Evolutionary conservation across 2,329 filamentous ascomycete genomes (phyloP).

Genomic region (Pseudogymnoascus sp.): DNA sequence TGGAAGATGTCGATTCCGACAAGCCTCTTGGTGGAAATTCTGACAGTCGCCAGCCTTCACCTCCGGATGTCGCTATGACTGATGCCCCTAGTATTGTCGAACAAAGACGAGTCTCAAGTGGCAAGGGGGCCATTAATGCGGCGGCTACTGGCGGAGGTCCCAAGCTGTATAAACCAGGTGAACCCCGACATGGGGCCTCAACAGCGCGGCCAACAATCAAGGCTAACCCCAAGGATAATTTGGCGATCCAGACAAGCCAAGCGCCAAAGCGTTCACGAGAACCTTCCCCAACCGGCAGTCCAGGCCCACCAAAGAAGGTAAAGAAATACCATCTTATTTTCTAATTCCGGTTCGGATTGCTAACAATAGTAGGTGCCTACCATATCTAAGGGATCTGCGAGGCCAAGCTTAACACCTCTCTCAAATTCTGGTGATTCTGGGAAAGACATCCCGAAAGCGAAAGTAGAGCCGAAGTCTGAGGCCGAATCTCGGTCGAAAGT

Average conservation of each 20-base stretch:
- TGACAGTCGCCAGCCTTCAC: background rate
- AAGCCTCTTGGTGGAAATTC: background rate
- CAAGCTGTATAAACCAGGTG: background rate
- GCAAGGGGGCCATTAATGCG: background rate
- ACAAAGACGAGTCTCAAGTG: background rate
- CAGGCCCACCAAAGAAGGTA: background rate
- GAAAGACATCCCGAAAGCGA: background rate
- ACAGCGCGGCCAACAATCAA: background rate
- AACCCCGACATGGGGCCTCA: background rate
- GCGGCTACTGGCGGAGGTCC: background rate
- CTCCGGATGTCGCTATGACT: background rate
- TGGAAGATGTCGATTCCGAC: background rate
- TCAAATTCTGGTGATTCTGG: background rate
- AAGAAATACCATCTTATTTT: background rate
- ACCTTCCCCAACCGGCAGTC: background rate
- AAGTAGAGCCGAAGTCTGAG: slow-evolving; percentile 4
- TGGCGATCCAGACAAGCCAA: background rate
- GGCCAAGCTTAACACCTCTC: background rate
- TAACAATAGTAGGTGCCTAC: background rate
- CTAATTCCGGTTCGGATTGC: background rate
- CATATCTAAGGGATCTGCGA: background rate
- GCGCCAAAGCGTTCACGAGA: background rate
- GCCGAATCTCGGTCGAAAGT: background rate
- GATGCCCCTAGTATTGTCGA: slow-evolving; percentile 6
- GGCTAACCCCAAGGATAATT: background rate